These are phyloP conservation scores for Hypoxylon sp. DNA, from an alignment of 2,329 filamentous ascomycete genomes.

Conservation along the genomic window DNA sequence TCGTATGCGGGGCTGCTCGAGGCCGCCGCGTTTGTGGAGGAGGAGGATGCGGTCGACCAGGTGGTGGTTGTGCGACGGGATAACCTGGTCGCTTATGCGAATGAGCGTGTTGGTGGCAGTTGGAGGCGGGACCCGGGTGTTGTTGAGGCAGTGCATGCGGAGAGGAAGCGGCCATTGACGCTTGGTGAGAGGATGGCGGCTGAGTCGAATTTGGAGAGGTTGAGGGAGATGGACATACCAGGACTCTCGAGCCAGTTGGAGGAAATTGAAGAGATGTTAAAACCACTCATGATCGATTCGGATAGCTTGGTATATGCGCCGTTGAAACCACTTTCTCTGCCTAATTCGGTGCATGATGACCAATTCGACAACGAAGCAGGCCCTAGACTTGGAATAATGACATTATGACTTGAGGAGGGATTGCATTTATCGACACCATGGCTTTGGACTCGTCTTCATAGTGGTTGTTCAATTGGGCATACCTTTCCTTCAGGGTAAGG, in stretches of 20 bases:
- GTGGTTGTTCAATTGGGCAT: not conserved
- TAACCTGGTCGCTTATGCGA: constrained; percentile 55
- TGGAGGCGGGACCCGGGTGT: constrained; percentile 36
- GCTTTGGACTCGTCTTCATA: not conserved
- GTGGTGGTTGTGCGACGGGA: constrained; percentile 60
- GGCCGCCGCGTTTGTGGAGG: constrained; percentile 58
- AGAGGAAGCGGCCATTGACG: constrained; percentile 52
- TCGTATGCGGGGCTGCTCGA: constrained; percentile 59
- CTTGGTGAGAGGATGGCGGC: constrained; percentile 48
- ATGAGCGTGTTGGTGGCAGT: constrained; percentile 33
- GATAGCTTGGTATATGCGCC: constrained; percentile 10
- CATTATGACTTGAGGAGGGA: not conserved
- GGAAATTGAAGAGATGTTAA: constrained; percentile 50
- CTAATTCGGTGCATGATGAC: constrained; percentile 16
- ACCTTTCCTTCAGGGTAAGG: not conserved
- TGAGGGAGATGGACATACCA: constrained; percentile 44
- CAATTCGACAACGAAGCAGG: constrained; percentile 27
- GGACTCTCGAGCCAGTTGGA: constrained; percentile 44
- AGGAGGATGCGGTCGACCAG: constrained; percentile 51
- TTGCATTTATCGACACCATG: not conserved
- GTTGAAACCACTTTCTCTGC: constrained; percentile 27
- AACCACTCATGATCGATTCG: constrained; percentile 21
- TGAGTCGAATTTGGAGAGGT: constrained; percentile 47
- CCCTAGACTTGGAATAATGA: constrained; percentile 20
- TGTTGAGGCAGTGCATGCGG: constrained; percentile 47